A percentile compares a stretch with the other conserved stretches of the same genome.
phyloP scores from a whole-genome alignment of 192 early-diverging fungal genomes.

The Pilobolus umbonatus region DNA sequence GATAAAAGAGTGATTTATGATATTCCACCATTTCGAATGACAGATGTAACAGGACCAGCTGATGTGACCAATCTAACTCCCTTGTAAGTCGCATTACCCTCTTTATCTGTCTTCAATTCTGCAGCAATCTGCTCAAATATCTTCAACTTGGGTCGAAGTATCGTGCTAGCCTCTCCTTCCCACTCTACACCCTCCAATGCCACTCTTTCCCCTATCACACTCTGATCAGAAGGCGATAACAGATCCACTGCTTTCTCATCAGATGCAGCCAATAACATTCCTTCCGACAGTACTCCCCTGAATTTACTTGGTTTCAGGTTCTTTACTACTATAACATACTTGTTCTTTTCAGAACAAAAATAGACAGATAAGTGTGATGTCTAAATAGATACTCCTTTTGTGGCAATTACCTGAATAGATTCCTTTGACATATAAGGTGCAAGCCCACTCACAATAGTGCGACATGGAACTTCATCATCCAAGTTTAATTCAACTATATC shows the following conservation, averaged over 20 bases:
- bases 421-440: constrained; percentile 50
- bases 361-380: not conserved
- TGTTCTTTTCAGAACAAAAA: constrained; percentile 15
- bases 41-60: constrained; percentile 3
- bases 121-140: constrained; percentile 23
- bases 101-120: constrained; percentile 8
- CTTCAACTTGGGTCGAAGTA: constrained; percentile 27
- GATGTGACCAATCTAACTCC: constrained; percentile 11
- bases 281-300: constrained; percentile 58
- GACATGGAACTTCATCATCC: constrained; percentile 26
- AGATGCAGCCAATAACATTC: constrained; percentile 60
- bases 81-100: constrained; percentile 30
- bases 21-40: constrained; percentile 20
- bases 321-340: constrained; percentile 49
- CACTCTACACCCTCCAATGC: constrained; percentile 38
- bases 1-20: constrained; percentile 18
- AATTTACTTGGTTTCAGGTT: constrained; percentile 66
- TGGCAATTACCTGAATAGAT: constrained; percentile 35
- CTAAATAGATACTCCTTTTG: not conserved
- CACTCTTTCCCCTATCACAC: constrained; percentile 51
- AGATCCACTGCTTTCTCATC: constrained; percentile 52
- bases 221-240: constrained; percentile 45
- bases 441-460: constrained; percentile 68
- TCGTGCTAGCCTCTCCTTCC: constrained; percentile 12
- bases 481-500: constrained; percentile 52